Evolutionary conservation across 225 moss, liverwort and hornwort species (phyloP).

Genomic region (Antitrichia curtipendula): DNA sequence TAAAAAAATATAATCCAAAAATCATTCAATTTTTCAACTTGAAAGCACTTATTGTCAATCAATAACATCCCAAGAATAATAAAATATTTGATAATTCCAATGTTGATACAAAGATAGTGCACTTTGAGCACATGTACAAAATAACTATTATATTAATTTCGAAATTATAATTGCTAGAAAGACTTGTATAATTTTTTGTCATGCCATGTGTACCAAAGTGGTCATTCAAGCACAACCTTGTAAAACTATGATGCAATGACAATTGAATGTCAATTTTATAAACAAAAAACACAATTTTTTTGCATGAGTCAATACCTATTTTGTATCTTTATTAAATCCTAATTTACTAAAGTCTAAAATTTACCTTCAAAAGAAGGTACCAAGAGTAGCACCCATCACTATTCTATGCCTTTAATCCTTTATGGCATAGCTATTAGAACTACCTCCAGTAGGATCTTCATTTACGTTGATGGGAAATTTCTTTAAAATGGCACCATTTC

Average conservation of each 20-base stretch:
- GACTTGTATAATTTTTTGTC: neutral
- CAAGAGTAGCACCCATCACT: rapidly evolving
- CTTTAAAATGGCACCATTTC: too few species aligned
- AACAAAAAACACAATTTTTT: neutral
- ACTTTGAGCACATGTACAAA: neutral
- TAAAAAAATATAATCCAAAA: neutral
- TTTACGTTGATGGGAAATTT: too few species aligned
- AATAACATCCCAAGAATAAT: neutral
- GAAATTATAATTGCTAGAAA: neutral
- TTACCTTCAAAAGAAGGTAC: neutral
- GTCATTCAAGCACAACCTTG: neutral
- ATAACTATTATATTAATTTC: neutral
- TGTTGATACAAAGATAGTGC: rapidly evolving
- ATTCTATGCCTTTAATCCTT: neutral
- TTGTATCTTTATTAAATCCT: neutral
- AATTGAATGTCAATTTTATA: neutral
- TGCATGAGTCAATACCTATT: neutral
- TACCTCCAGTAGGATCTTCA: rapidly evolving
- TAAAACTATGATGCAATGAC: neutral
- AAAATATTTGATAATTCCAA: neutral
- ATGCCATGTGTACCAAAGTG: neutral
- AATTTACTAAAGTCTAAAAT: neutral
- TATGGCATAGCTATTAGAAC: neutral
- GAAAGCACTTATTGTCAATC: neutral
- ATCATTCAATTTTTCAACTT: neutral